phyloP scores from a whole-genome alignment of 768 basidiomycete species.

The Paxillus ammoniavirescens region DNA sequence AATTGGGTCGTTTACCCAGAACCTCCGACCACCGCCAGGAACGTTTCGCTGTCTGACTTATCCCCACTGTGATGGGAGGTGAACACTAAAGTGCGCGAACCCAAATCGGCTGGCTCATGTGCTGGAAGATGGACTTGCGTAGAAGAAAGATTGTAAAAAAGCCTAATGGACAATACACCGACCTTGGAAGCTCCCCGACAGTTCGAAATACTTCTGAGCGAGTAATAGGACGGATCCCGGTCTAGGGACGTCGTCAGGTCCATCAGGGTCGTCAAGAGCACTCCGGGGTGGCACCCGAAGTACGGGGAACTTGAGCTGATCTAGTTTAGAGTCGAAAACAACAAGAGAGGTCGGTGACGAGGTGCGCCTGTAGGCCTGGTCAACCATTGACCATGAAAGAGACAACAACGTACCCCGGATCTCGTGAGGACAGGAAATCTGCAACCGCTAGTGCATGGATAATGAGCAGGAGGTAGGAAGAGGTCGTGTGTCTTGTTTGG shows the following conservation, averaged over 20 bases:
- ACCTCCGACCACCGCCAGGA: conserved; percentile 7
- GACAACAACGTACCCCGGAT: conserved; percentile 18
- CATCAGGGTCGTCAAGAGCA: conserved; percentile 15
- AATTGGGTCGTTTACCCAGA: neutral
- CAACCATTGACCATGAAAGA: neutral
- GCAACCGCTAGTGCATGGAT: conserved; percentile 44
- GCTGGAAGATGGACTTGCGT: conserved; percentile 10
- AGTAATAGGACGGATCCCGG: conserved; percentile 39
- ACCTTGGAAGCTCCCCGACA: conserved; percentile 43
- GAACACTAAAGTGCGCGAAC: conserved; percentile 5
- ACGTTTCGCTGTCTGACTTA: neutral
- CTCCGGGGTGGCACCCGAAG: conserved; percentile 27
- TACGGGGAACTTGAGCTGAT: conserved; percentile 49
- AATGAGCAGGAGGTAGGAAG: conserved; percentile 53
- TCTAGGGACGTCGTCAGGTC: conserved; percentile 18
- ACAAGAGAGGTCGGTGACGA: conserved; percentile 37
- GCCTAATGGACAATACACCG: conserved; percentile 28
- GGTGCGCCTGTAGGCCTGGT: conserved; percentile 7
- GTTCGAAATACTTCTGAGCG: conserved; percentile 55
- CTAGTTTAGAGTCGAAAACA: conserved; percentile 62
- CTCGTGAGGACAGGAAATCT: conserved; percentile 32
- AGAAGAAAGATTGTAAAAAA: neutral
- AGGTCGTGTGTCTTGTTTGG: conserved; percentile 33
- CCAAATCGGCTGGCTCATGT: conserved; percentile 2
- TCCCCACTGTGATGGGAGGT: conserved; percentile 12